Evolutionary conservation across 768 basidiomycete species (phyloP), one percentile per base, ranked within the genome.

Genomic region (Leccinum uliginosum): DNA sequence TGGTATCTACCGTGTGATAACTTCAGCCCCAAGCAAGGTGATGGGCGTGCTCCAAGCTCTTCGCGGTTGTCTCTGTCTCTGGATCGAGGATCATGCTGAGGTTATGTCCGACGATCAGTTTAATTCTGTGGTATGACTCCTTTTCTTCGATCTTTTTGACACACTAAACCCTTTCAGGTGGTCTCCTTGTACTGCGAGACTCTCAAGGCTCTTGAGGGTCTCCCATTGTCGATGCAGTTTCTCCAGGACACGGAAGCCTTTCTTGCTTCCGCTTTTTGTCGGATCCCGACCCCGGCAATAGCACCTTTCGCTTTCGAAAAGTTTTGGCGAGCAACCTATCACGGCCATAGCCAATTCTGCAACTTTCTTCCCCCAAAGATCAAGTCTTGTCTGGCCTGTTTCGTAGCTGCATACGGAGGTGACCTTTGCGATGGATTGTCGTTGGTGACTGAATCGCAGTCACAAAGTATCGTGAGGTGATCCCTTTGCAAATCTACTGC

Each of bases 321-420:
- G 2, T 87, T 83, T 64, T 87, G 85, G 85, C 74, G 74, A n/a
- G 68, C 69, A 38, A 81, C 81, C 3, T 85, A 82, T 62, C 77
- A 81, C 32, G 70, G 69, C n/a, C 71, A 64, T 34, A 66, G 67
- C 26, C 70, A 77, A 30, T 74, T 78, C 27, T 67, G 64, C 50
- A 40, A 60, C 0, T 55, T 64, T 17, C 79, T 80, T 55, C 82
- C 84, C 0, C 62, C 67, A 6, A 71, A 67, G 19, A 71, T 84
- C 58, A 76, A 74, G 50, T 70, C 70, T 11, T 79, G 76, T 44
- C 67, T 86, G 38, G 71, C 71, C 55, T 79, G 76, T 24, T 78
- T 78, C 59, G 72, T 73, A 50, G 77, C 78, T 50, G 75, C 76
- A 14, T 80, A 73, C 48, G 81, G 77, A 12, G 77, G 77, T 40